A percentile compares a stretch with the other conserved stretches of the same genome.
phyloP scores from a whole-genome alignment of 805 yeast species.

The Nakazawaea ambrosiae region DNA sequence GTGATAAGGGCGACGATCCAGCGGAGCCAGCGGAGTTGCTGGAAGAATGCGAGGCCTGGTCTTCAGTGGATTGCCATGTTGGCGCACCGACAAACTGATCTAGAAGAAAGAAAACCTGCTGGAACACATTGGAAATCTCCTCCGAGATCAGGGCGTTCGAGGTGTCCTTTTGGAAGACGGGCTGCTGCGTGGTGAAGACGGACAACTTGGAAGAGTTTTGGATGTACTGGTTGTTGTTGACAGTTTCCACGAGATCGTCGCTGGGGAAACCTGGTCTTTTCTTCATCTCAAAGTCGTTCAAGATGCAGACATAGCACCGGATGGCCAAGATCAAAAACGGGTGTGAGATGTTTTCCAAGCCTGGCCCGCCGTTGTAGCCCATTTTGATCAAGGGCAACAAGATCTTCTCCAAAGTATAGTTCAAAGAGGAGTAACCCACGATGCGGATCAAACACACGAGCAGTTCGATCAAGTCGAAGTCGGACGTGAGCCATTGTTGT shows the following conservation, averaged over 20 bases:
- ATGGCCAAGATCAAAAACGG: slow-evolving; percentile 69
- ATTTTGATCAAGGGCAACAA: slow-evolving; percentile 60
- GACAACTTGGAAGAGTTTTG: not conserved
- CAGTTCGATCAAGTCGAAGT: slow-evolving; percentile 53
- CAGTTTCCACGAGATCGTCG: slow-evolving; percentile 30
- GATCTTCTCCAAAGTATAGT: slow-evolving; percentile 72
- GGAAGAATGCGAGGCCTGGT: slow-evolving; percentile 13
- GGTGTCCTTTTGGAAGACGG: slow-evolving; percentile 34
- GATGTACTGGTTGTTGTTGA: not conserved
- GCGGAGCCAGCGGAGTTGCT: slow-evolving; percentile 8
- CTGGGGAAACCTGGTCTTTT: slow-evolving; percentile 73
- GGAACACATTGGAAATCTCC: slow-evolving; percentile 57
- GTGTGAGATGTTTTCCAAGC: slow-evolving; percentile 55
- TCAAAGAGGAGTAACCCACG: slow-evolving; percentile 72
- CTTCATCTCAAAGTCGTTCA: slow-evolving; percentile 51
- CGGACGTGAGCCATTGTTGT: slow-evolving; percentile 72
- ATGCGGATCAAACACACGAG: slow-evolving; percentile 69
- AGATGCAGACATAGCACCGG: slow-evolving; percentile 62
- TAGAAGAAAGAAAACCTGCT: slow-evolving; percentile 46
- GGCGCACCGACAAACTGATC: slow-evolving; percentile 54
- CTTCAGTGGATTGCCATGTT: slow-evolving; percentile 14
- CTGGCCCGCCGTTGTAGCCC: slow-evolving; percentile 45
- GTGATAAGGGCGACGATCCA: slow-evolving; percentile 17
- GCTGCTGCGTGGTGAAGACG: slow-evolving; percentile 22
- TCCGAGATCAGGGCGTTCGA: slow-evolving; percentile 55